phyloP scores from a whole-genome alignment of 306 rosid species.

The Cucumis sativus region DNA sequence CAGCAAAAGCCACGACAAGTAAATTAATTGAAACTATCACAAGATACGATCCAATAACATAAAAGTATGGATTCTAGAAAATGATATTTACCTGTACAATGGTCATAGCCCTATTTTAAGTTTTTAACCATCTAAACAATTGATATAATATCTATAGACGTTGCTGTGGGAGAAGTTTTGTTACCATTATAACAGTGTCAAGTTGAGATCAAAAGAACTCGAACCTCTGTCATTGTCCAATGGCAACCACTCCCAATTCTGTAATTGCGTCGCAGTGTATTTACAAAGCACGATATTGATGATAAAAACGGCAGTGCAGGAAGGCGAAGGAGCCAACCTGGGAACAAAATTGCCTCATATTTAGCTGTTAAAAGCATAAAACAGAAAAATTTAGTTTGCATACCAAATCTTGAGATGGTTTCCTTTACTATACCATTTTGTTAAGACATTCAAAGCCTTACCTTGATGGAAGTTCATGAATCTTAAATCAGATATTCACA shows the following conservation, averaged over 20 bases:
- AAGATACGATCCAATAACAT: background rate
- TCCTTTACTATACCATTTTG: background rate
- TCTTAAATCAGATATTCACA: background rate
- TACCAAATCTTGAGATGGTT: background rate
- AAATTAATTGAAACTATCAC: background rate
- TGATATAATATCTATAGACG: background rate
- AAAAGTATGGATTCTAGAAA: background rate
- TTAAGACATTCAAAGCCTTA: background rate
- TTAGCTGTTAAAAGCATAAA: background rate
- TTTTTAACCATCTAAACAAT: background rate
- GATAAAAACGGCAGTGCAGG: background rate
- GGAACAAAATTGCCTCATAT: background rate
- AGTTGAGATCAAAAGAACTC: background rate
- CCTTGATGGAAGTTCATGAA: background rate
- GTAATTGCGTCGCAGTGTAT: background rate
- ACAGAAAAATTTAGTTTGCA: background rate
- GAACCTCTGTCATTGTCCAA: background rate
- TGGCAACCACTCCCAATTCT: background rate
- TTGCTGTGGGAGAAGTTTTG: background rate
- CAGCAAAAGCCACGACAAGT: background rate
- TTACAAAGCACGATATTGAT: background rate
- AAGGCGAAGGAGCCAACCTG: background rate
- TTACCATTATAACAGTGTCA: background rate
- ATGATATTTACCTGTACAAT: constrained; percentile 1
- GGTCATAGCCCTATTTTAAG: background rate